Conservation (phyloP, 2,329 filamentous ascomycete genomes). For the Sarocladium brachiariae region DNA sequence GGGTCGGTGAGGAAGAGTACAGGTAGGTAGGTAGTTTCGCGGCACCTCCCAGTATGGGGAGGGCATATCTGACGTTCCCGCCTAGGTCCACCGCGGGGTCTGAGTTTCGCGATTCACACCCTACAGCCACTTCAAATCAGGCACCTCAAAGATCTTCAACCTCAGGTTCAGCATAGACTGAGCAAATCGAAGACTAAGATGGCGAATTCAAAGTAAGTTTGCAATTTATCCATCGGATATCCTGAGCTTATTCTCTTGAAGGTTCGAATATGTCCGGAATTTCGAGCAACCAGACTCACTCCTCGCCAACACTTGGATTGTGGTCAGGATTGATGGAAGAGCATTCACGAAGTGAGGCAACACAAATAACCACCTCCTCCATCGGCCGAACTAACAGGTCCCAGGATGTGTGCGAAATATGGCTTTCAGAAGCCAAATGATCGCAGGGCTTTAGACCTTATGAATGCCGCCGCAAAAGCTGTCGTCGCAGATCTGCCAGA, state of each 20-base stretch:
- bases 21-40: too few relatives aligned
- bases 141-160: not conserved
- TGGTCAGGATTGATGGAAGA: constrained; percentile 86
- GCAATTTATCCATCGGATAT: constrained; percentile 14
- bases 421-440: constrained; percentile 91
- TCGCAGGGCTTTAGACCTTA: constrained; percentile 75
- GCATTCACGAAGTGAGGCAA: constrained; percentile 80
- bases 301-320: constrained; percentile 90
- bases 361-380: not conserved
- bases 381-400: not conserved
- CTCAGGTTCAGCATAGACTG: too few relatives aligned
- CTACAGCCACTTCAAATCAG: not conserved
- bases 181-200: constrained; percentile 30
- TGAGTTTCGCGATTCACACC: not conserved
- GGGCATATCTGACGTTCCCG: not conserved
- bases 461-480: constrained; percentile 86
- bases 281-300: constrained; percentile 81
- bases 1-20: not conserved
- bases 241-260: constrained; percentile 28
- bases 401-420: constrained; percentile 75
- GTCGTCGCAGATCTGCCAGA: constrained; percentile 81
- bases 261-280: constrained; percentile 86
- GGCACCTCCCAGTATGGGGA: not conserved
- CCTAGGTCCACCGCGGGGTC: constrained; percentile 7
- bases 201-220: constrained; percentile 49